Percentiles rank a stretch among this genome's conserved stretches.
These are phyloP conservation scores for Lipomyces lipofer DNA, from an alignment of 805 yeast species.

Conservation along the genomic window DNA sequence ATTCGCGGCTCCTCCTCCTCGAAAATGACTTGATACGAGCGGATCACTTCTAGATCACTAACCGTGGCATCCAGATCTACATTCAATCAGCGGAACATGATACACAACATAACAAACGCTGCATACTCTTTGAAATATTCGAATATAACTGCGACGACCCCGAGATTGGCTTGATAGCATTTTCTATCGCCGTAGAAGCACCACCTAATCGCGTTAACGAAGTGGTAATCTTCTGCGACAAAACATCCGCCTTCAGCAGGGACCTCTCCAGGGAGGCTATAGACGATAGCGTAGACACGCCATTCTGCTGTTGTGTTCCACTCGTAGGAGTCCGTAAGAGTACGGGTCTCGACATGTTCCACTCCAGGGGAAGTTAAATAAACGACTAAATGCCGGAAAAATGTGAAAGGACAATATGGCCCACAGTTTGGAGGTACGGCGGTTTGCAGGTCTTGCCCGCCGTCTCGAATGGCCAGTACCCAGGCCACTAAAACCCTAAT, in stretches of 20 bases:
- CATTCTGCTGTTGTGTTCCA: neutral
- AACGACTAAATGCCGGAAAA: too few species aligned
- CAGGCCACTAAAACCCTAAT: too few species aligned
- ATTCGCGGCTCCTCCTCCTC: slow-evolving; percentile 31
- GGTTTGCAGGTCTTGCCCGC: too few species aligned
- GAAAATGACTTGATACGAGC: slow-evolving; percentile 23
- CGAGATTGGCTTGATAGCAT: slow-evolving; percentile 70
- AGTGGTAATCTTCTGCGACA: slow-evolving; percentile 56
- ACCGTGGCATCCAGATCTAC: slow-evolving; percentile 26
- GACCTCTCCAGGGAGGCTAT: slow-evolving; percentile 58
- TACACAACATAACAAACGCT: neutral
- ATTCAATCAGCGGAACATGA: neutral
- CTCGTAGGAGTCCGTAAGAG: neutral
- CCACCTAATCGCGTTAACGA: slow-evolving; percentile 57
- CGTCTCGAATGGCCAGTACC: too few species aligned
- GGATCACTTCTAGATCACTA: slow-evolving; percentile 14
- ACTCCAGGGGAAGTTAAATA: too few species aligned
- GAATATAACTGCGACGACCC: slow-evolving; percentile 59
- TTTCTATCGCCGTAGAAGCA: slow-evolving; percentile 57
- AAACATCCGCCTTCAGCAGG: slow-evolving; percentile 55
- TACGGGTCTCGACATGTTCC: slow-evolving; percentile 21
- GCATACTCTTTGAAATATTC: slow-evolving; percentile 54
- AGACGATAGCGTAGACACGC: neutral
- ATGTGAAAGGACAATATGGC: too few species aligned
- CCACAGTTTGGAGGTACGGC: too few species aligned